Evolutionary conservation across 1,284 basidiomycete species (phyloP), one percentile per base, ranked within the genome.

Genomic region (Ganoderma sinense): DNA sequence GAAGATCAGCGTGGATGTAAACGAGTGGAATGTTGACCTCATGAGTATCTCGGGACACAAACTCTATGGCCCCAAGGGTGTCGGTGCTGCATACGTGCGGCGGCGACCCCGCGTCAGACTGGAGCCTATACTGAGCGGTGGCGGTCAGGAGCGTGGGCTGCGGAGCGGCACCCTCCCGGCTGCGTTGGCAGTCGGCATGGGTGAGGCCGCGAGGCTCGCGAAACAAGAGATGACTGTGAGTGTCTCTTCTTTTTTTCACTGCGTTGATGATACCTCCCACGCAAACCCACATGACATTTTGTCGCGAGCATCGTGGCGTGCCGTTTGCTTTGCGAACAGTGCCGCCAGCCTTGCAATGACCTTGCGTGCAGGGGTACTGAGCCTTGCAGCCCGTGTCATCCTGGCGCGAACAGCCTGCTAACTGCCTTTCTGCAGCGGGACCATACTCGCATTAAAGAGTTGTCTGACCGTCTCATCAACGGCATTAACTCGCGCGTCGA

Each of bases 11-110:
- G 77, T 98, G 61, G 94, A 99, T 80, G 98, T 99, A 67, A 97
- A 99, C 79, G 96, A 93, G 75, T 92, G 96, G 89, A 96, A 97
- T 78, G 89, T 99, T 69, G 98, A 99, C 83, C 86, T 98, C 67
- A 91, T 99, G 92, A 97, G 94, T 74, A 94, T 99, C 69, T 97
- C 96, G 6, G 97, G 95, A 5, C 98, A 99, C 87, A 99, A 99
- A 85, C 83, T 99, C 20, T 99, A 99, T 82, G 98, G 98, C 2
- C 98, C 98, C 6, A 99, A 99, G 84, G 98, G 98, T 20, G 83
- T 99, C 60, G 98, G 98, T 45, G 97, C 96, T 5, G 93, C 94
- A 23, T 99, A 99, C 82, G 96, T 99, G 63, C 89, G 98, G 68
- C 85, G 98, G 75, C 85, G 97, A 75, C 98, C 98, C 2, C 88